A percentile compares a stretch with the other conserved stretches of the same genome.
Evolutionary conservation across 257 asterid species (phyloP).

Genomic region (Salvia splendens): DNA sequence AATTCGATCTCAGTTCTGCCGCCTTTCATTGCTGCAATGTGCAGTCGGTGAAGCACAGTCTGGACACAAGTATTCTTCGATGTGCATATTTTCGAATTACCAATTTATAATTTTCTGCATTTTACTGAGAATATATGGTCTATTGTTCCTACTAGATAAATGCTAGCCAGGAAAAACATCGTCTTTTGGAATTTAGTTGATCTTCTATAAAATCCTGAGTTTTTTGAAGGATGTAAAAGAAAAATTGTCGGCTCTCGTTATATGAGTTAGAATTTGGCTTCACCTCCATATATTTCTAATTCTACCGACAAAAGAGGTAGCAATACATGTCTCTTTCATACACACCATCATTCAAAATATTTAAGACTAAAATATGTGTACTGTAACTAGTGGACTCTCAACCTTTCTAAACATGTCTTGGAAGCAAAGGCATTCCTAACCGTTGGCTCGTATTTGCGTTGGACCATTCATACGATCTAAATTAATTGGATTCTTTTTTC

Average conservation of each 20-base stretch:
- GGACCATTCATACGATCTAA: constrained; percentile 32
- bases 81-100: background rate
- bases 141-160: background rate
- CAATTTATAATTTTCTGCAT: background rate
- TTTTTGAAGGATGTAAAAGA: background rate
- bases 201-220: constrained; percentile 6
- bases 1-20: background rate
- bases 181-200: constrained; percentile 8
- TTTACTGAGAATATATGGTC: background rate
- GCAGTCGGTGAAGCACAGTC: background rate
- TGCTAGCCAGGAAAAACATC: constrained; percentile 11
- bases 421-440: constrained; percentile 68
- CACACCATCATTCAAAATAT: constrained; percentile 27
- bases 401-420: constrained; percentile 46
- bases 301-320: constrained; percentile 40
- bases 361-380: constrained; percentile 4
- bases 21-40: background rate
- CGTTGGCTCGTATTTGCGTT: constrained; percentile 48
- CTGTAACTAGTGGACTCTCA: constrained; percentile 25
- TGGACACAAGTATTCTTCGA: background rate
- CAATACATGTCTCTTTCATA: constrained; percentile 34
- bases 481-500: constrained; percentile 29
- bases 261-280: no score
- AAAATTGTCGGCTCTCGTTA: no score
- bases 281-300: constrained; percentile 12